Evolutionary conservation across 108 stramenopile genomes (phyloP), one percentile per base, ranked within the genome.

Genomic region (Skeletonema menzelii): DNA sequence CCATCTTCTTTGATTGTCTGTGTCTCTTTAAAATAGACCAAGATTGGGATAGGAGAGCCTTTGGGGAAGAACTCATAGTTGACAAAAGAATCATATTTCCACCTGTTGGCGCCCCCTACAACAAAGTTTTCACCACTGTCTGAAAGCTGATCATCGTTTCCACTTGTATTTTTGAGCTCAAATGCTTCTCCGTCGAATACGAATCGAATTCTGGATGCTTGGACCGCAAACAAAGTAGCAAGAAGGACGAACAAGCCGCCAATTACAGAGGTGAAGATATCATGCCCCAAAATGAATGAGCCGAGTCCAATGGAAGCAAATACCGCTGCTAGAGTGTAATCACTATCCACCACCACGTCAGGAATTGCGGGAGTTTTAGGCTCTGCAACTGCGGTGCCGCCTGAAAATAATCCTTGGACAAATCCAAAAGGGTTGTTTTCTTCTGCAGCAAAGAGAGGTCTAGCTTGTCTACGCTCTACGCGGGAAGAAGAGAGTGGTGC

Each of bases 11-110:
- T 60, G 11, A 84, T 83, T 4, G 93, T 94, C 63, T 91, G 87
- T 13, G 84, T 88, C 59, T 94, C 93, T 65, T 91, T 91, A 71
- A 94, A 94, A 77, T 94, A 94, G 6, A 91, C 90, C 59, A 91
- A 62, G 53, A 94, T 86, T 6, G 93, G 93, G 30, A 86, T 72
- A 26, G 86, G 63, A 53, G 49, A 53, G 3, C 63, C 76, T 26
- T 69, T 66, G 8, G 93, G 93, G 59, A 90, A 91, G 69, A 94
- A 94, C 17, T 90, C 90, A 61, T 80, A 94, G 65, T 94, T 94
- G 49, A 89, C 85, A 65, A 94, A 87, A 11, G 83, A 69, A 46
- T 84, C 72, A 57, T 87, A 87, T 13, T 59, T 35, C 93, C 93
- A 94, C 3, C 83, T 71, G 63, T 94, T 94, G 8, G 57, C 84